phyloP scores from a whole-genome alignment of 192 early-diverging fungal genomes.

The Backusella sp. region DNA sequence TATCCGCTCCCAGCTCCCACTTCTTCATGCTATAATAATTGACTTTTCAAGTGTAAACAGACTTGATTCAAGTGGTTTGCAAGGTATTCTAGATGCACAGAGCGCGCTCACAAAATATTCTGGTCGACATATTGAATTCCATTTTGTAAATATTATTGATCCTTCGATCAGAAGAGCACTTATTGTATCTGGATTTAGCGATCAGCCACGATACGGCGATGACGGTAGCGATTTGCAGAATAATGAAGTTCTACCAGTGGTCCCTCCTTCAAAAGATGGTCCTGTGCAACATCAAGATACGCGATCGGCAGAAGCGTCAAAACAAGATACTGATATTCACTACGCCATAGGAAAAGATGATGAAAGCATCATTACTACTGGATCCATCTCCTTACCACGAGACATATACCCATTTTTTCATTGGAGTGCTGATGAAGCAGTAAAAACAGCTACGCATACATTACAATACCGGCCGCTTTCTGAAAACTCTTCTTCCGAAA shows the following conservation, averaged over 20 bases:
- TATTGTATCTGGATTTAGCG: conserved; percentile 35
- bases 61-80: conserved; percentile 37
- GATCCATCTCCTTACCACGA: conserved; percentile 23
- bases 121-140: conserved; percentile 34
- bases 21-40: conserved; percentile 31
- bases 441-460: conserved; percentile 17
- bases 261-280: conserved; percentile 30
- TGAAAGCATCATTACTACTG: background rate
- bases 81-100: conserved; percentile 34
- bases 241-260: conserved; percentile 33
- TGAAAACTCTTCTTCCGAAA: background rate
- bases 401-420: conserved; percentile 37
- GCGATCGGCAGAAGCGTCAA: background rate
- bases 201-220: background rate
- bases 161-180: conserved; percentile 25
- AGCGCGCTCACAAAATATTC: conserved; percentile 26
- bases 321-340: background rate
- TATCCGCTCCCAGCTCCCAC: conserved; percentile 15
- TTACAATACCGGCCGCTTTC: background rate
- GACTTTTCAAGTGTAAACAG: conserved; percentile 37
- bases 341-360: background rate
- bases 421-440: conserved; percentile 34
- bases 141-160: conserved; percentile 32
- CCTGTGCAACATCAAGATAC: background rate
- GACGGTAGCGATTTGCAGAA: background rate